phyloP scores from a whole-genome alignment of 345 rosid species.

The Populus davidiana region DNA sequence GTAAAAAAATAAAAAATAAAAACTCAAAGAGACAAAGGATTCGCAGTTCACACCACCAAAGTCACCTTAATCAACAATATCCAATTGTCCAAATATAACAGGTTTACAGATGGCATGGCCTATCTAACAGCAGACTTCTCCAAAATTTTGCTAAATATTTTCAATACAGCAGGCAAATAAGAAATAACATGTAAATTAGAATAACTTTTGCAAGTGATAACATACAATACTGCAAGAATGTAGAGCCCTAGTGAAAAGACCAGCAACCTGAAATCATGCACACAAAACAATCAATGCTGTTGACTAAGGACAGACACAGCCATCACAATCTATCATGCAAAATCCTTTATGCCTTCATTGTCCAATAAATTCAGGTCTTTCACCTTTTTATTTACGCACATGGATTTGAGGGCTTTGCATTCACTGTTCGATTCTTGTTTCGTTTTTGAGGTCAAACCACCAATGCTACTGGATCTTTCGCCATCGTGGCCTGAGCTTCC shows the following conservation, averaged over 20 bases:
- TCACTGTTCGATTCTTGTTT: conserved; percentile 15
- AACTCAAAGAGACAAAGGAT: neutral
- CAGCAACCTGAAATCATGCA: conserved; percentile 43
- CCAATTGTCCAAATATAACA: conserved; percentile 23
- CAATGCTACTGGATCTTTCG: conserved; percentile 37
- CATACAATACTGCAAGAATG: conserved; percentile 38
- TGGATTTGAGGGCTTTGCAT: conserved; percentile 18
- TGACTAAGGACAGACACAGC: conserved; percentile 33
- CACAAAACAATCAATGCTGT: conserved; percentile 36
- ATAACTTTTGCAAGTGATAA: conserved; percentile 21
- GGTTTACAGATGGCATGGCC: conserved; percentile 16
- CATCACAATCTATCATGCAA: conserved; percentile 30
- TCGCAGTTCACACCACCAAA: conserved; percentile 8
- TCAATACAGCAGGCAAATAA: conserved; percentile 26
- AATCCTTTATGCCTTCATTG: conserved; percentile 25
- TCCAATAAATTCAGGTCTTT: conserved; percentile 23
- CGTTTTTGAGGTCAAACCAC: conserved; percentile 26
- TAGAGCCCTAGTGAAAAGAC: conserved; percentile 30
- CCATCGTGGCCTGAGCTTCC: conserved; percentile 34
- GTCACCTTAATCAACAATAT: conserved; percentile 27
- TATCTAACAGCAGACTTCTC: conserved; percentile 24
- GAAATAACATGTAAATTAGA: conserved; percentile 26
- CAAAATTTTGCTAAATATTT: conserved; percentile 39
- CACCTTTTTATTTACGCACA: conserved; percentile 31
- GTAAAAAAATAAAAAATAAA: neutral